phyloP scores from a whole-genome alignment of 2,329 filamentous ascomycete genomes.

The Diatrype stigma region DNA sequence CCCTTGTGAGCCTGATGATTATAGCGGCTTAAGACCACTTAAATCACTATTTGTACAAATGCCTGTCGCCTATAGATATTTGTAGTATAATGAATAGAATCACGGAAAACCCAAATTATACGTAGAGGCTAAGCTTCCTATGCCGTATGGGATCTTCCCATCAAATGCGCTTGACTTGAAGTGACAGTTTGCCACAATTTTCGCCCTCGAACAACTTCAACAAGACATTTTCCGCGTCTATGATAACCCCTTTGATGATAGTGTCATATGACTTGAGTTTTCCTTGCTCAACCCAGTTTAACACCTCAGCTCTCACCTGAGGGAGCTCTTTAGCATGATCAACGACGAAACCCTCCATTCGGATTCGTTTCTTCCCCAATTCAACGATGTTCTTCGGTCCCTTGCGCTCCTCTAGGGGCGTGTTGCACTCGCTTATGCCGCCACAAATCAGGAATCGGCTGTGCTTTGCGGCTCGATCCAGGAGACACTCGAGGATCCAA shows the following conservation, averaged over 20 bases:
- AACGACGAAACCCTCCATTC: constrained; percentile 66
- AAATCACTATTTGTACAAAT: too few species aligned
- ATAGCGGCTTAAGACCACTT: too few species aligned
- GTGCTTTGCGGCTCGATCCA: constrained; percentile 55
- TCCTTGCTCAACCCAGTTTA: constrained; percentile 62
- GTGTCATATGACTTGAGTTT: constrained; percentile 41
- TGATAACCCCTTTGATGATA: neutral
- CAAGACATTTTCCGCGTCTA: neutral
- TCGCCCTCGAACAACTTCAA: neutral
- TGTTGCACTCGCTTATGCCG: constrained; percentile 64
- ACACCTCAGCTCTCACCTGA: constrained; percentile 54
- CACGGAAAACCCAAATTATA: too few species aligned
- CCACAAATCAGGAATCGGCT: constrained; percentile 69
- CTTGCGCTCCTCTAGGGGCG: constrained; percentile 48
- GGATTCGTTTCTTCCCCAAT: constrained; percentile 39
- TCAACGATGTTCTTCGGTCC: constrained; percentile 22
- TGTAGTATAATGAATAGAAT: too few species aligned
- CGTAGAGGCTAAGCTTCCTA: too few species aligned
- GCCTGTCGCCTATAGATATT: too few species aligned
- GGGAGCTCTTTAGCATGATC: constrained; percentile 58
- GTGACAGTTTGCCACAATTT: neutral
- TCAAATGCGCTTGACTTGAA: neutral
- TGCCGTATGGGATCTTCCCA: too few species aligned
- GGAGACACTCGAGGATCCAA: constrained; percentile 62
- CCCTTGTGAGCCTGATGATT: too few species aligned